phyloP scores from a whole-genome alignment of 257 asterid genomes.

The Euphrasia confusa region DNA sequence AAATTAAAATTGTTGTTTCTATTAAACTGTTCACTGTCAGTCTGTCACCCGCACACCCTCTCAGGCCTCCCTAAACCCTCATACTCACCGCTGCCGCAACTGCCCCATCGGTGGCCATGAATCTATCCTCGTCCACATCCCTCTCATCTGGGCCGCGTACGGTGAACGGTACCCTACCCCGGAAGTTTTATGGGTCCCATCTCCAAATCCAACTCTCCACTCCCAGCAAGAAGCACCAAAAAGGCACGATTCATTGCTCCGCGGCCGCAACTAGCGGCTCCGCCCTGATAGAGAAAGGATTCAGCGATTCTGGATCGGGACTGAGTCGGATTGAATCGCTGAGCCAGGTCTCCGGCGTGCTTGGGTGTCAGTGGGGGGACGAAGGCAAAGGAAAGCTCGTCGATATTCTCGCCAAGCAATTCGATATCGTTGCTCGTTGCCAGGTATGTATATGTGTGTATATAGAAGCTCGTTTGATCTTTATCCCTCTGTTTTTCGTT shows the following conservation, averaged over 20 bases:
- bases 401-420: slow-evolving; percentile 79
- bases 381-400: slow-evolving; percentile 99
- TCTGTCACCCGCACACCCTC: neutral
- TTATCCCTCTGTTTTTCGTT: neutral
- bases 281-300: slow-evolving; percentile 30
- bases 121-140: slow-evolving; percentile 37
- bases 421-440: slow-evolving; percentile 93
- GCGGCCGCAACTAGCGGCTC: slow-evolving; percentile 36
- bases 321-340: slow-evolving; percentile 60
- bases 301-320: slow-evolving; percentile 27
- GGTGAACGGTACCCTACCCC: slow-evolving; percentile 19
- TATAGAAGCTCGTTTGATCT: neutral
- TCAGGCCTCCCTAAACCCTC: slow-evolving; percentile 19
- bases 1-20: too few species aligned
- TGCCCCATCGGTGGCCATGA: slow-evolving; percentile 33
- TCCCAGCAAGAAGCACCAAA: slow-evolving; percentile 26
- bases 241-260: slow-evolving; percentile 25
- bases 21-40: too few species aligned
- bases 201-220: slow-evolving; percentile 22
- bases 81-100: slow-evolving; percentile 3
- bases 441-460: slow-evolving; percentile 59
- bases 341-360: slow-evolving; percentile 92
- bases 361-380: slow-evolving; percentile 98
- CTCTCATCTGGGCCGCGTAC: slow-evolving; percentile 30
- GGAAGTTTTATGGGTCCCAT: slow-evolving; percentile 26